These are phyloP conservation scores for Cicer bijugum DNA, from an alignment of 306 rosid genomes.

Conservation along the genomic window DNA sequence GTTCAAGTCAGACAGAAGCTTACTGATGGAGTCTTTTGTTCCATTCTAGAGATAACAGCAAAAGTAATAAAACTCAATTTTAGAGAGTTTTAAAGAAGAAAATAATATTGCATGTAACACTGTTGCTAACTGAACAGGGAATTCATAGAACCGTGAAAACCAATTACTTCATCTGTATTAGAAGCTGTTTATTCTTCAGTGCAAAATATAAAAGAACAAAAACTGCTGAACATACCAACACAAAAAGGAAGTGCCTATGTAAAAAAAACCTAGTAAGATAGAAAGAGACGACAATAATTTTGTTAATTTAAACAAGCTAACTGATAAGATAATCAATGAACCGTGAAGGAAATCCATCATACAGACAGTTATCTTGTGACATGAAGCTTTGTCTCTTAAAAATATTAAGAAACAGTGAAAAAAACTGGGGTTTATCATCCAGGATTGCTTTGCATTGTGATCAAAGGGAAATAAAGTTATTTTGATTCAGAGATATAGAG, in stretches of 20 bases:
- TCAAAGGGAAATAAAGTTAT: neutral
- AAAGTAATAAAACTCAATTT: conserved; percentile 11
- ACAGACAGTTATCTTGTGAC: conserved; percentile 14
- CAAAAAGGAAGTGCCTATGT: neutral
- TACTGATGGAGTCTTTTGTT: conserved; percentile 85
- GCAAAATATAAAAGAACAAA: conserved; percentile 26
- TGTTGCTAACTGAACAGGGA: conserved; percentile 4
- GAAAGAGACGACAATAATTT: conserved; percentile 24
- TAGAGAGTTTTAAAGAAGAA: conserved; percentile 21
- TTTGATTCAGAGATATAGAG: conserved; percentile 2
- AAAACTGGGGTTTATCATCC: neutral
- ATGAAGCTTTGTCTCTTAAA: conserved; percentile 32
- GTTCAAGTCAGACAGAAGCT: conserved; percentile 94
- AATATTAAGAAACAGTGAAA: neutral
- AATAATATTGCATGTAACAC: conserved; percentile 1
- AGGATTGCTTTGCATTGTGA: conserved; percentile 28
- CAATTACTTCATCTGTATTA: conserved; percentile 19
- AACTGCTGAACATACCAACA: conserved; percentile 26
- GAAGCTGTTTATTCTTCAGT: neutral
- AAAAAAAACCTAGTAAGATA: conserved; percentile 6
- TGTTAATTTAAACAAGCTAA: conserved; percentile 12
- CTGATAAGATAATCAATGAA: neutral
- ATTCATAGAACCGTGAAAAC: conserved; percentile 25
- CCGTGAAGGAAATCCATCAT: conserved; percentile 21
- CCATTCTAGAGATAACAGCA: conserved; percentile 66